Conservation (phyloP, 441 rosid genomes). For the Omphalea diandra region DNA sequence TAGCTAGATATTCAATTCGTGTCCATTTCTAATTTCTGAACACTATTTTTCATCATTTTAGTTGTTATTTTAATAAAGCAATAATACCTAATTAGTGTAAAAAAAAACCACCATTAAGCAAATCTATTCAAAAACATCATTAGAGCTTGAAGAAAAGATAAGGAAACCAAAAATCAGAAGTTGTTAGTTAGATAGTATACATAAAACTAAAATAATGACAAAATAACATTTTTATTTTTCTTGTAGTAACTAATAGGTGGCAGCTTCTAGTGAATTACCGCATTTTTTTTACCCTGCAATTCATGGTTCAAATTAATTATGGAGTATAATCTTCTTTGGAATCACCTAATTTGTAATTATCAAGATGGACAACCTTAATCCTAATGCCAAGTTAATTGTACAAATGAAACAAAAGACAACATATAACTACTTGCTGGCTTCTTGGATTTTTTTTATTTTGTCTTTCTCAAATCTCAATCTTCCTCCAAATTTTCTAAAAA, state of each 20-base stretch:
- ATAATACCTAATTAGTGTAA: too few relatives aligned
- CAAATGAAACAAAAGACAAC: not conserved
- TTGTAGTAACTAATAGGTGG: not conserved
- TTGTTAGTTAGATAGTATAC: not conserved
- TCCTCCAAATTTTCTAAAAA: not conserved
- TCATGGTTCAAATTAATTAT: not conserved
- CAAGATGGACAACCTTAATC: not conserved
- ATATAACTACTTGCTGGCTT: not conserved
- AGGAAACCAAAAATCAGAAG: not conserved
- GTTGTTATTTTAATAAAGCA: too few relatives aligned
- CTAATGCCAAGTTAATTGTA: too few relatives aligned
- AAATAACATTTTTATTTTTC: not conserved
- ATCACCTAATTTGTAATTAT: not conserved
- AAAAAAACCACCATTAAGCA: too few relatives aligned
- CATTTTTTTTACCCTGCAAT: not conserved
- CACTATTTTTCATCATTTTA: too few relatives aligned
- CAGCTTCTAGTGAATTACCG: not conserved
- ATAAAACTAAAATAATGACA: not conserved
- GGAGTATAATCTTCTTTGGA: not conserved
- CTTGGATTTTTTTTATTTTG: conserved; percentile 4
- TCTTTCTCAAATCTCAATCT: not conserved
- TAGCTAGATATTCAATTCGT: too few relatives aligned
- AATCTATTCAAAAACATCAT: too few relatives aligned
- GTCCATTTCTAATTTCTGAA: too few relatives aligned
- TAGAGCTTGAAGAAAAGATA: too few relatives aligned